Evolutionary conservation across 345 rosid genomes (phyloP).

Genomic region (Cochlearia excelsa): DNA sequence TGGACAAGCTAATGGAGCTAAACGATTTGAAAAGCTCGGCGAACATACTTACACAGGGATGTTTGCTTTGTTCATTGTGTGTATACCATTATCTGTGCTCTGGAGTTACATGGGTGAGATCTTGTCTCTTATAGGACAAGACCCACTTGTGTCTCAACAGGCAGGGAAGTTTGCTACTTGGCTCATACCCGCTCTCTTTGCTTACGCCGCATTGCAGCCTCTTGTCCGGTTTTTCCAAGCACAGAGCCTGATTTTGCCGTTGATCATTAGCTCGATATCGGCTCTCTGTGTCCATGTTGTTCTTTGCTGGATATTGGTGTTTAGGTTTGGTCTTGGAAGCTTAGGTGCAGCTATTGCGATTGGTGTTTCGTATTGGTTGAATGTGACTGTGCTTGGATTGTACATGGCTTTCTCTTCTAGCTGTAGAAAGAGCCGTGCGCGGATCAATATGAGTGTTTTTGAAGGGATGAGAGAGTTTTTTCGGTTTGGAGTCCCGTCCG

Average conservation of each 20-base stretch:
- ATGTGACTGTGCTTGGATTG: constrained; percentile 45
- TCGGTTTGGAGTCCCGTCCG: constrained; percentile 66
- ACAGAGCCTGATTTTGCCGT: constrained; percentile 52
- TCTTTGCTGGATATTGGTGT: constrained; percentile 60
- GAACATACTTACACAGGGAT: constrained; percentile 56
- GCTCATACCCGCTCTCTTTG: constrained; percentile 62
- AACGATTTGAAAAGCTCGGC: constrained; percentile 55
- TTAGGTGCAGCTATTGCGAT: constrained; percentile 53
- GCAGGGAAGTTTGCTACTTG: constrained; percentile 53
- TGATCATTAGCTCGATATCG: constrained; percentile 50
- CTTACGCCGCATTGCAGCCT: constrained; percentile 56
- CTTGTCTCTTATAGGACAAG: constrained; percentile 54
- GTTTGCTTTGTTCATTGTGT: constrained; percentile 41
- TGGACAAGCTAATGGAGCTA: constrained; percentile 83
- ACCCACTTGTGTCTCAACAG: constrained; percentile 51
- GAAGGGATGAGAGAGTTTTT: constrained; percentile 53
- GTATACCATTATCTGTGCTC: constrained; percentile 52
- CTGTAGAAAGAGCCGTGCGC: constrained; percentile 46
- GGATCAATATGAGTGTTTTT: constrained; percentile 46
- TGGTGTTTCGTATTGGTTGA: constrained; percentile 52
- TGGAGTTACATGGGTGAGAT: constrained; percentile 59
- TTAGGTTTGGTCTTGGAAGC: constrained; percentile 43
- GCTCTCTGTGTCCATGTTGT: constrained; percentile 46
- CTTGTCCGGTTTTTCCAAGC: constrained; percentile 53
- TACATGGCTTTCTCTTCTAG: constrained; percentile 48